Conservation (phyloP, 2,329 filamentous ascomycete species). For the Colletotrichum plurivorum region DNA sequence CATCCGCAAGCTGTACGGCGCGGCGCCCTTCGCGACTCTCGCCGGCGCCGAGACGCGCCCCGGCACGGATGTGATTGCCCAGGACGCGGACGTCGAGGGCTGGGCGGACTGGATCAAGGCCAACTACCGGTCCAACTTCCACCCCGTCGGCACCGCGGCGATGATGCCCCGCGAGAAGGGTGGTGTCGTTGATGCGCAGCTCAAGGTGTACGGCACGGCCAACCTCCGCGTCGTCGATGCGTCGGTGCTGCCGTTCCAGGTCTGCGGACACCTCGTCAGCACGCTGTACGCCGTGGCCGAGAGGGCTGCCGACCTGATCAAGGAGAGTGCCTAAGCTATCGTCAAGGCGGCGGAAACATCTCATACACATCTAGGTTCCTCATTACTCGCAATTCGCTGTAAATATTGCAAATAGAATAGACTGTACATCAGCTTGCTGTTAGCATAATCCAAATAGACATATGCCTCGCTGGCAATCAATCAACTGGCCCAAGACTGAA, state of each 20-base stretch:
- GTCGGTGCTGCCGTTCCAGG: slow-evolving; percentile 63
- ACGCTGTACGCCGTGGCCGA: slow-evolving; percentile 68
- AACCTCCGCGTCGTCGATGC: slow-evolving; percentile 66
- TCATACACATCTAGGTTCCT: neutral
- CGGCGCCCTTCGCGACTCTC: slow-evolving; percentile 45
- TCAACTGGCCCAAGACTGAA: no score
- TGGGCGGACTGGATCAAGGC: slow-evolving; percentile 29
- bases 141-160: slow-evolving; percentile 62
- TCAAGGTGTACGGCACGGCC: slow-evolving; percentile 65
- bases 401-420: neutral
- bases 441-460: neutral
- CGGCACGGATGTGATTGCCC: slow-evolving; percentile 43
- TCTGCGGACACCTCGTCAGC: slow-evolving; percentile 64
- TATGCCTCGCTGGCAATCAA: neutral
- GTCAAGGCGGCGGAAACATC: no score
- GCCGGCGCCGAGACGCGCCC: slow-evolving; percentile 42
- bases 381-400: neutral
- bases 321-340: slow-evolving; percentile 4
- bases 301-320: slow-evolving; percentile 54
- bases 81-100: slow-evolving; percentile 46
- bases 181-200: slow-evolving; percentile 61
- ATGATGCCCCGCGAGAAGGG: slow-evolving; percentile 65
- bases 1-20: slow-evolving; percentile 50
- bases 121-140: slow-evolving; percentile 52
- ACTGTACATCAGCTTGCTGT: neutral